Percentiles rank a stretch among this genome's conserved stretches.
phyloP scores from a whole-genome alignment of 176 grass and related monocot genomes.

The Pharus latifolius region DNA sequence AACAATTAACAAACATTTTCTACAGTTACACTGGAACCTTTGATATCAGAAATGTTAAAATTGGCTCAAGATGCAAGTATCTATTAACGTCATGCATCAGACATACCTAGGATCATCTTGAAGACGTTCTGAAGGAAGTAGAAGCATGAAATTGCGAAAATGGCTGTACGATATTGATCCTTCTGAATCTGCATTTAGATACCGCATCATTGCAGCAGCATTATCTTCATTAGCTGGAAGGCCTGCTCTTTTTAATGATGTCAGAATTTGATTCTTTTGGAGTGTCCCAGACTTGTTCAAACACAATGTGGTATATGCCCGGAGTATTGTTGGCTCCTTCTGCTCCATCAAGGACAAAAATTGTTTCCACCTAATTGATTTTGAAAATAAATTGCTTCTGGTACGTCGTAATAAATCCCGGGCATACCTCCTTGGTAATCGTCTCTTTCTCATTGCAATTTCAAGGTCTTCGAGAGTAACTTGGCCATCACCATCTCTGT shows the following conservation, averaged over 20 bases:
- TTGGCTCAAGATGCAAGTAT: not conserved
- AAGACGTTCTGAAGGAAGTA: slow-evolving; percentile 89
- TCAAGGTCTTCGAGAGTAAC: slow-evolving; percentile 93
- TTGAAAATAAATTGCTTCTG: slow-evolving; percentile 81
- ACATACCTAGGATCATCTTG: slow-evolving; percentile 94
- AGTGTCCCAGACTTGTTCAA: slow-evolving; percentile 96
- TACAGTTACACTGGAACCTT: not conserved
- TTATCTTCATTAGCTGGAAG: slow-evolving; percentile 92
- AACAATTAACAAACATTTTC: not conserved
- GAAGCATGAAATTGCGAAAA: slow-evolving; percentile 97
- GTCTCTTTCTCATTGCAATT: slow-evolving; percentile 85
- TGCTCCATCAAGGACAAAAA: slow-evolving; percentile 97
- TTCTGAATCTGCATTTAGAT: slow-evolving; percentile 65
- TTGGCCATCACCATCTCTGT: slow-evolving; percentile 87
- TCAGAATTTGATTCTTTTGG: slow-evolving; percentile 89
- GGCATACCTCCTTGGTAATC: slow-evolving; percentile 74
- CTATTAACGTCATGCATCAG: not conserved
- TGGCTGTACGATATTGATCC: slow-evolving; percentile 91
- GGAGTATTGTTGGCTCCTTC: slow-evolving; percentile 87
- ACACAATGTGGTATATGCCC: slow-evolving; percentile 86
- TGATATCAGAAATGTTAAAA: not conserved
- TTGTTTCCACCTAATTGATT: slow-evolving; percentile 96
- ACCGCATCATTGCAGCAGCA: slow-evolving; percentile 83
- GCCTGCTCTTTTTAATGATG: slow-evolving; percentile 71
- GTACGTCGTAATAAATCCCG: slow-evolving; percentile 62